phyloP scores from a whole-genome alignment of 1,284 basidiomycete species.

The Sporisorium reilianum region DNA sequence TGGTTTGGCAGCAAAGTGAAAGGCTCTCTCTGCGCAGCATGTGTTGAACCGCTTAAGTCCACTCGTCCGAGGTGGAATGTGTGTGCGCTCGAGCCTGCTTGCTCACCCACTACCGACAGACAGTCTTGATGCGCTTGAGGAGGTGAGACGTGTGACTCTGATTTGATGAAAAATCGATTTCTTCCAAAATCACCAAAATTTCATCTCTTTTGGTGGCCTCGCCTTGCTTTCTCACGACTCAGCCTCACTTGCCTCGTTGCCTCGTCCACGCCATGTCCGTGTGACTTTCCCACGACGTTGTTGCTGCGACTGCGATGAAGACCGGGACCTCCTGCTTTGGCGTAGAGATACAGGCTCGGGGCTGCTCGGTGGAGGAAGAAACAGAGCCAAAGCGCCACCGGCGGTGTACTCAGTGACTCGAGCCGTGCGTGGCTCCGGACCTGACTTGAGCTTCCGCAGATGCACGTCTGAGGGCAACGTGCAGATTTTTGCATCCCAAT shows the following conservation, averaged over 20 bases:
- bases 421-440: constrained; percentile 4
- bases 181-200: constrained; percentile 24
- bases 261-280: neutral
- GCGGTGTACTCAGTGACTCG: constrained; percentile 18
- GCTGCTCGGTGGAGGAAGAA: neutral
- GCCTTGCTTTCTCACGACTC: neutral
- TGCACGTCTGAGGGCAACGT: constrained; percentile 20
- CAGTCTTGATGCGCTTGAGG: neutral
- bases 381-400: too few relatives aligned
- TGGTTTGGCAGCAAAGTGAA: constrained; percentile 6
- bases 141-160: constrained; percentile 9
- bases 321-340: too few relatives aligned
- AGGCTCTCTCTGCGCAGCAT: neutral
- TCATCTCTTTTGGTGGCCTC: neutral
- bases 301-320: neutral
- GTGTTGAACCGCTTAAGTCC: constrained; percentile 6
- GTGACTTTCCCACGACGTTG: neutral
- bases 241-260: neutral
- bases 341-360: neutral
- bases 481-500: constrained; percentile 22
- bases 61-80: neutral
- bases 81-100: constrained; percentile 24
- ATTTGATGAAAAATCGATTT: constrained; percentile 13
- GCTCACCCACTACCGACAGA: neutral
- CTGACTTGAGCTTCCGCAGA: neutral